Percentiles rank a stretch among this genome's conserved stretches.
phyloP scores from a whole-genome alignment of 495 filamentous ascomycete species.

The Tetracladium setigerum region DNA sequence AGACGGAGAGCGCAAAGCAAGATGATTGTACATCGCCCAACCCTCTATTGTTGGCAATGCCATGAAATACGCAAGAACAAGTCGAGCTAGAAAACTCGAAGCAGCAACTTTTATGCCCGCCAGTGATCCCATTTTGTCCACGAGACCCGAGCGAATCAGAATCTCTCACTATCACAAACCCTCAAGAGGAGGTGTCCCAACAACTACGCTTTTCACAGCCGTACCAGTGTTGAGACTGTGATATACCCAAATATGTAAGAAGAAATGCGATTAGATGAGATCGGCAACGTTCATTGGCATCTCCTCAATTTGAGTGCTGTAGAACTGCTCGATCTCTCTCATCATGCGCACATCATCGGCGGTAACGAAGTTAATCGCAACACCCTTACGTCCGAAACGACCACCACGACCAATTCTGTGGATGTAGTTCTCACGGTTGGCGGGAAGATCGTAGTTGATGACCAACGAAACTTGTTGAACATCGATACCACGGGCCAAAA shows the following conservation, averaged over 20 bases:
- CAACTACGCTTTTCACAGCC: conserved; percentile 13
- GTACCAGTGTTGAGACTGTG: conserved; percentile 14
- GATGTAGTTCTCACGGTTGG: conserved; percentile 99
- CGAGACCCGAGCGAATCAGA: conserved; percentile 22
- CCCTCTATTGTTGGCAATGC: conserved; percentile 20
- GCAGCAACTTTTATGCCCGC: conserved; percentile 25
- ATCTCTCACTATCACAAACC: conserved; percentile 24
- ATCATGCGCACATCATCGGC: conserved; percentile 99
- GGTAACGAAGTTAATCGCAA: conserved; percentile 99
- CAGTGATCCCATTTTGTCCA: conserved; percentile 17
- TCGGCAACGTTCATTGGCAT: conserved; percentile 84
- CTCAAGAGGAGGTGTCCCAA: conserved; percentile 12
- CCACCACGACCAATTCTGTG: conserved; percentile 98
- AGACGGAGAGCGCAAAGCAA: conserved; percentile 16
- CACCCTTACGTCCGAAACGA: conserved; percentile 99
- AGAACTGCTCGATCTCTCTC: conserved; percentile 88
- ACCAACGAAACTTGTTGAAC: conserved; percentile 98
- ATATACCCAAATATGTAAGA: conserved; percentile 17
- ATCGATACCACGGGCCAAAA: conserved; percentile 97
- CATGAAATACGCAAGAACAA: conserved; percentile 16
- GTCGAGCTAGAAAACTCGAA: conserved; percentile 10
- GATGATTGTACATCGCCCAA: conserved; percentile 14
- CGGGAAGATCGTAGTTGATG: conserved; percentile 98
- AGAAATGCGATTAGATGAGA: conserved; percentile 39
- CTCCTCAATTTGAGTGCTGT: conserved; percentile 77